Evolutionary conservation across 2,329 filamentous ascomycete species (phyloP), one percentile per base, ranked within the genome.

Genomic region (Diplodia corticola): DNA sequence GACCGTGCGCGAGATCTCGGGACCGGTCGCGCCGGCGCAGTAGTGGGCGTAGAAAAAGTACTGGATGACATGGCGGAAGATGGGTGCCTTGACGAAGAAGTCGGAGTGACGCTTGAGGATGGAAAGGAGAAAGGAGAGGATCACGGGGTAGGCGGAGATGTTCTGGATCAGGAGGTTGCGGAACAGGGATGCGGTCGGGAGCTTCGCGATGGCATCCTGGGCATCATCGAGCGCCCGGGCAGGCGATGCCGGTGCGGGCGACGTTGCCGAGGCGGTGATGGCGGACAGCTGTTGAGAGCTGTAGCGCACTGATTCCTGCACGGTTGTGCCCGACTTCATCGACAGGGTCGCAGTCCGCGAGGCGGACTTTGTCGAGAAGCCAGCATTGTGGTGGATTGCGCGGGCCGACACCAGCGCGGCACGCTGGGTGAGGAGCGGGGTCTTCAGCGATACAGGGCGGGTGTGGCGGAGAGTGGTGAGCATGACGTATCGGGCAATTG

Each of bases 11-110:
- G 81, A 81, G 4, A 96, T 90, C 77, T 96, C 91, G 3, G 75
- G 70, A 0, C 85, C 82, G 51, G 86, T 90, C 76, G 92, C 90
- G 48, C 93, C 93, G 0, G 92, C 92, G 76, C 93, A 97, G 76
- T 96, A 97, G 73, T 97, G 93, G 48, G 88, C 88, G 78, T 97
- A 97, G 71, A 97, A 91, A 0, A 91, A 95, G 74, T 89, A 86
- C 74, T 92, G 92, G 63, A 97, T 81, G 49, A 92, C 74, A 64
- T 82, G 85, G 50, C 88, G 87, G n/a, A 96, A 82, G 1, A 94
- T 51, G 0, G 87, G 86, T 9, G 64, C 48, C 20, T 53, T 63
- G 55, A 54, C 50, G 26, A 66, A 54, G 48, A 66, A 24, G 48
- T 53, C 57, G 49, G 57, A 53, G 55, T 66, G 26, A n/a, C 57